Evolutionary conservation across 1,284 basidiomycete species (phyloP).

Genomic region (Malassezia caprae): DNA sequence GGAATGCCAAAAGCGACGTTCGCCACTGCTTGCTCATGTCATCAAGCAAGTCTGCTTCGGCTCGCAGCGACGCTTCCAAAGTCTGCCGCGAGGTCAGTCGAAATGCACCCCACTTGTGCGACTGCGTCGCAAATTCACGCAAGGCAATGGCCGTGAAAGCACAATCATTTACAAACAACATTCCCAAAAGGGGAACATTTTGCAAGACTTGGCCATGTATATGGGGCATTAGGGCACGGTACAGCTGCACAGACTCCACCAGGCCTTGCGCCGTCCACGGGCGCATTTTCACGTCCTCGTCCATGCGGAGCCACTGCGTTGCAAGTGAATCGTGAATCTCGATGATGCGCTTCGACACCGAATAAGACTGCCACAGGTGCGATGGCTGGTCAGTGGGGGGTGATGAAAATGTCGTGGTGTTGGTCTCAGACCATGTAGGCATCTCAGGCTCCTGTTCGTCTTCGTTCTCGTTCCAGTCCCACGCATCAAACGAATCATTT

Average conservation of each 20-base stretch:
- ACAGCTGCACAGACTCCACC: constrained; percentile 2
- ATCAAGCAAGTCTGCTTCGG: constrained; percentile 23
- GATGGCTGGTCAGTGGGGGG: not conserved
- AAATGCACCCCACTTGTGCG: constrained; percentile 5
- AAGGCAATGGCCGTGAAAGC: constrained; percentile 55
- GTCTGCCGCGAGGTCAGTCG: not conserved
- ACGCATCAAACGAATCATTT: constrained; percentile 5
- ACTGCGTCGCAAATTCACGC: constrained; percentile 9
- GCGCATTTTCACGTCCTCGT: not conserved
- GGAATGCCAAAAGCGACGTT: constrained; percentile 39
- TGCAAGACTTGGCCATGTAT: constrained; percentile 55
- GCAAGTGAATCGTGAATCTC: not conserved
- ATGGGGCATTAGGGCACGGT: constrained; percentile 67
- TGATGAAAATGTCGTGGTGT: not conserved
- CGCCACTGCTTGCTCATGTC: constrained; percentile 28
- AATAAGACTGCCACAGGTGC: not conserved
- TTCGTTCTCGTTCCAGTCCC: constrained; percentile 11
- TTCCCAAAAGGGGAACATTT: constrained; percentile 56
- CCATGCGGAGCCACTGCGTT: not conserved
- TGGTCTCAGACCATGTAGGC: not conserved
- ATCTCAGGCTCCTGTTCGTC: not conserved
- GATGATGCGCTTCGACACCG: constrained; percentile 1
- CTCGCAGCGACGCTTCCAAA: constrained; percentile 12
- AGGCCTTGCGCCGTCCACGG: not conserved
- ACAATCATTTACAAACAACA: constrained; percentile 81